These are phyloP conservation scores for Ophiostoma triangulosporum DNA, from an alignment of 2,329 filamentous ascomycete species.

Conservation along the genomic window DNA sequence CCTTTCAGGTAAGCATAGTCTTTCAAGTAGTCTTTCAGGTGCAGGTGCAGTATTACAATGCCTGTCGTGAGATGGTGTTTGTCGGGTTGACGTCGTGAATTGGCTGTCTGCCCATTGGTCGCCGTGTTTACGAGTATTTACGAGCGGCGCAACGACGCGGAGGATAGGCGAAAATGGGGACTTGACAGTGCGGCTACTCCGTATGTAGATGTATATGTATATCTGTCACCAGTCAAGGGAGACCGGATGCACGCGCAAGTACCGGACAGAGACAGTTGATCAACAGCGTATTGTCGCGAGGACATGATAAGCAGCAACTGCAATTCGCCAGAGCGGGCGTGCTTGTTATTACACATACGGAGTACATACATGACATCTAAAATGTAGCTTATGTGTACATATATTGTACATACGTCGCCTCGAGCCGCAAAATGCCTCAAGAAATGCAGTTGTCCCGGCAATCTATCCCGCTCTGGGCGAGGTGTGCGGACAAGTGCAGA, in stretches of 20 bases:
- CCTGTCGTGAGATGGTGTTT: neutral
- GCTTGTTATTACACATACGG: neutral
- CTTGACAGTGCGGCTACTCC: no score
- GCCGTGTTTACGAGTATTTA: constrained; percentile 12
- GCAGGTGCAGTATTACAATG: no score
- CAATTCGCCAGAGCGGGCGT: constrained; percentile 7
- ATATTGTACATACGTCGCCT: neutral
- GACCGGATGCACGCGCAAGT: no score
- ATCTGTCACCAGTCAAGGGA: neutral
- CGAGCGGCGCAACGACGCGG: constrained; percentile 6
- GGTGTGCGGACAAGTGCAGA: neutral
- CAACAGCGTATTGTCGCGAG: constrained; percentile 3
- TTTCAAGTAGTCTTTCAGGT: no score
- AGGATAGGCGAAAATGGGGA: constrained; percentile 2
- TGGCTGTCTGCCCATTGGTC: neutral
- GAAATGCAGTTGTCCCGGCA: constrained; percentile 3
- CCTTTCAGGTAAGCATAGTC: no score
- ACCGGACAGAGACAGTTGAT: no score
- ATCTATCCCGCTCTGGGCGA: constrained; percentile 4
- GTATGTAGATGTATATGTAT: no score
- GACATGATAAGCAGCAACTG: constrained; percentile 8
- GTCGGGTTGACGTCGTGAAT: neutral
- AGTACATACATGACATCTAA: no score
- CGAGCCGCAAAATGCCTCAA: constrained; percentile 12
- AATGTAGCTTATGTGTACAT: no score